Evolutionary conservation across 2,329 filamentous ascomycete species (phyloP).

Genomic region (Drechslera avenae): DNA sequence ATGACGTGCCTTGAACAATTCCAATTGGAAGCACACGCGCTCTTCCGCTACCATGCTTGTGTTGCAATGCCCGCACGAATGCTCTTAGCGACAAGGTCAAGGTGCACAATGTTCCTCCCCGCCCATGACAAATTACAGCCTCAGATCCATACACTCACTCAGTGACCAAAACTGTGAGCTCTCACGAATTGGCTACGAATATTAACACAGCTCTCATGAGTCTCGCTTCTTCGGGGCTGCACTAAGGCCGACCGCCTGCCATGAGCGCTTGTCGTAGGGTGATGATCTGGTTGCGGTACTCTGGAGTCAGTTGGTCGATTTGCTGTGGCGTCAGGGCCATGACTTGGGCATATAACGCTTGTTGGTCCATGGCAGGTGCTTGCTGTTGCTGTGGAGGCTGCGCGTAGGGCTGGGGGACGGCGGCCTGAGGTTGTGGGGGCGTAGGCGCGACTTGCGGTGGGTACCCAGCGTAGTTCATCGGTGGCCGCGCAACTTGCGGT

Average conservation of each 20-base stretch:
- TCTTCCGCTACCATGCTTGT: neutral
- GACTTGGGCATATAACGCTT: slow-evolving; percentile 79
- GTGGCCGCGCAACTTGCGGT: slow-evolving; percentile 38
- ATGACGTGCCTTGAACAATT: neutral
- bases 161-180: too few species aligned
- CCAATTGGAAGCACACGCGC: neutral
- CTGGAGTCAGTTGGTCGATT: slow-evolving; percentile 77
- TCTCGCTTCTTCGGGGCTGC: neutral
- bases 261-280: slow-evolving; percentile 70
- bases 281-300: slow-evolving; percentile 79
- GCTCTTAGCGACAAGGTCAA: neutral
- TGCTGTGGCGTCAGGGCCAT: slow-evolving; percentile 78
- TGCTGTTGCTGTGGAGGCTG: slow-evolving; percentile 45
- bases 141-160: too few species aligned
- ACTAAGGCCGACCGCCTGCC: slow-evolving; percentile 27
- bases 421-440: slow-evolving; percentile 55
- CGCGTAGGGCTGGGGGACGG: slow-evolving; percentile 49
- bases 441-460: slow-evolving; percentile 57
- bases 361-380: slow-evolving; percentile 54
- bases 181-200: too few species aligned
- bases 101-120: slow-evolving; percentile 2
- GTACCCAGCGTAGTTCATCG: slow-evolving; percentile 42
- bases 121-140: neutral
- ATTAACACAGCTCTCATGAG: too few species aligned
- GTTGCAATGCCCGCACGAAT: neutral